Evolutionary conservation across 805 yeast genomes (phyloP).

Genomic region (Ogataea degrootiae): DNA sequence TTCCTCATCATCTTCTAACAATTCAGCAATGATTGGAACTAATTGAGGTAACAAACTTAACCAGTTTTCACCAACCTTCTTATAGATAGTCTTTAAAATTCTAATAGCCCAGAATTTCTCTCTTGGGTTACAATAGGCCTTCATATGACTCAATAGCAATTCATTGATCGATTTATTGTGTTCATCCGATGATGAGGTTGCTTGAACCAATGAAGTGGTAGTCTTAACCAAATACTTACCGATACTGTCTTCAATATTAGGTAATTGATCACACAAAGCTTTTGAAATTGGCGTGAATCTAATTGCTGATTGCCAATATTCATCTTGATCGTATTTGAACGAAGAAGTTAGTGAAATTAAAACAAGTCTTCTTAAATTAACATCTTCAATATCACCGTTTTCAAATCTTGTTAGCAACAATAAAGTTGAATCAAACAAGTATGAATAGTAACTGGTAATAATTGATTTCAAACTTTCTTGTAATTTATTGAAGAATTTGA

Average conservation of each 20-base stretch:
- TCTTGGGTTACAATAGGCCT: slow-evolving; percentile 48
- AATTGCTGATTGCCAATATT: slow-evolving; percentile 87
- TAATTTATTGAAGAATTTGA: slow-evolving; percentile 78
- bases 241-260: slow-evolving; percentile 62
- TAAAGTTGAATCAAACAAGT: slow-evolving; percentile 71
- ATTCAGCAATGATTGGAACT: slow-evolving; percentile 92
- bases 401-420: slow-evolving; percentile 48
- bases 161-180: slow-evolving; percentile 70
- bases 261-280: slow-evolving; percentile 62
- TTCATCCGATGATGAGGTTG: slow-evolving; percentile 61
- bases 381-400: slow-evolving; percentile 36
- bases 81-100: slow-evolving; percentile 74
- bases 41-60: slow-evolving; percentile 83
- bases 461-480: slow-evolving; percentile 83
- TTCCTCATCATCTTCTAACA: slow-evolving; percentile 94
- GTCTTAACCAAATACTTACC: slow-evolving; percentile 82
- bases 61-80: slow-evolving; percentile 95
- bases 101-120: slow-evolving; percentile 80
- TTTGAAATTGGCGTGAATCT: slow-evolving; percentile 71
- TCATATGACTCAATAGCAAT: slow-evolving; percentile 59
- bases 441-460: slow-evolving; percentile 83
- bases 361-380: slow-evolving; percentile 66
- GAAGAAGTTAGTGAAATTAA: slow-evolving; percentile 72
- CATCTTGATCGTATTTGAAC: slow-evolving; percentile 86
- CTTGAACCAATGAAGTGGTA: slow-evolving; percentile 65